phyloP scores from a whole-genome alignment of 2,329 filamentous ascomycete species.

The Cladosporium sp. region DNA sequence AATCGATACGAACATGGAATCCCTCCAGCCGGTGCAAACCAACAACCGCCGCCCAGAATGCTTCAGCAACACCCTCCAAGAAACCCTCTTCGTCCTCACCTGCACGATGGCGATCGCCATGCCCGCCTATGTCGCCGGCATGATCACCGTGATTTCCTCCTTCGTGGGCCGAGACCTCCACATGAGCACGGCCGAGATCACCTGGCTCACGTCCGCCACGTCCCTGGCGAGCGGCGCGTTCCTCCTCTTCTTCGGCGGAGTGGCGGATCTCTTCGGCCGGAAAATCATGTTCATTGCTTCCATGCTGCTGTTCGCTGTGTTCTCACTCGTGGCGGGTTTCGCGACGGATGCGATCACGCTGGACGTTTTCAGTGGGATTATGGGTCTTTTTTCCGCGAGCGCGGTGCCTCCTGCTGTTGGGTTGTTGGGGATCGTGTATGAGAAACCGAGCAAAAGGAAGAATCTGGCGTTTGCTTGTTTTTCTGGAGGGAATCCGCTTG shows the following conservation, averaged over 20 bases:
- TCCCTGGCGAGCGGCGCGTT: conserved; percentile 61
- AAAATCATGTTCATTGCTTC: conserved; percentile 56
- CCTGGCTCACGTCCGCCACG: conserved; percentile 62
- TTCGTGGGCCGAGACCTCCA: conserved; percentile 55
- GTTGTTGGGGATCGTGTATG: conserved; percentile 59
- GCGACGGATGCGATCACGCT: conserved; percentile 54
- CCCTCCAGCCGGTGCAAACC: conserved; percentile 18
- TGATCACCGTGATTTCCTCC: conserved; percentile 58
- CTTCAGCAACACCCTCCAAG: conserved; percentile 59
- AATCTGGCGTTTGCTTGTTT: conserved; percentile 63
- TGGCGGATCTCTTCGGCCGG: conserved; percentile 59
- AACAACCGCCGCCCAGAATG: conserved; percentile 46
- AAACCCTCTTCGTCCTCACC: conserved; percentile 61
- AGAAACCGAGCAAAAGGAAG: conserved; percentile 57
- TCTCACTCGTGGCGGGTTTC: conserved; percentile 56
- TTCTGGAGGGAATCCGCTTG: conserved; percentile 53
- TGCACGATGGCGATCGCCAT: conserved; percentile 64
- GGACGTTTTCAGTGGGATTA: conserved; percentile 58
- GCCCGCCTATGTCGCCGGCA: conserved; percentile 55
- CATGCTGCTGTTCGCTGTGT: conserved; percentile 54
- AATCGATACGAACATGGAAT: conserved; percentile 7
- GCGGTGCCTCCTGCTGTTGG: conserved; percentile 61
- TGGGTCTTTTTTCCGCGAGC: conserved; percentile 61
- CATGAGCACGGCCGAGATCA: conserved; percentile 62
- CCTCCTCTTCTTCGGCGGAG: conserved; percentile 60